Percentiles rank a stretch among this genome's conserved stretches.
phyloP scores from a whole-genome alignment of 345 rosid genomes.

The Noccaea bulbosa region DNA sequence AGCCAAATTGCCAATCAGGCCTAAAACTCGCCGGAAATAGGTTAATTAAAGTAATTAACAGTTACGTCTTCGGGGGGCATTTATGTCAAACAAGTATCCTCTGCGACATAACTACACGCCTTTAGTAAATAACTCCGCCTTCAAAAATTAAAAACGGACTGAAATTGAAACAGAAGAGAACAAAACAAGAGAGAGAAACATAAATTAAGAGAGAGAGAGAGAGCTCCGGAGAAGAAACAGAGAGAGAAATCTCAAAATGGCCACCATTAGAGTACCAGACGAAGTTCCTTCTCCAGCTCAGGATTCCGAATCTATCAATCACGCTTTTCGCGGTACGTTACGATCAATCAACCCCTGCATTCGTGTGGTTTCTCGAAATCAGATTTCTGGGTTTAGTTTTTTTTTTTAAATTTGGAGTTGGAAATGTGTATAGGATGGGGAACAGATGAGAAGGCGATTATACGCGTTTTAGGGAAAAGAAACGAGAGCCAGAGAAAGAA shows the following conservation, averaged over 20 bases:
- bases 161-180: background rate
- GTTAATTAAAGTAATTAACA: slow-evolving; percentile 32
- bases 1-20: too few species aligned
- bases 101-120: slow-evolving; percentile 22
- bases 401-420: background rate
- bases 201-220: slow-evolving; percentile 11
- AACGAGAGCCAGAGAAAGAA: slow-evolving; percentile 70
- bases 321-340: slow-evolving; percentile 68
- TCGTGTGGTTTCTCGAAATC: slow-evolving; percentile 3
- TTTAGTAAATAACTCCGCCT: slow-evolving; percentile 6
- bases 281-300: slow-evolving; percentile 70
- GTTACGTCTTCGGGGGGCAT: slow-evolving; percentile 27
- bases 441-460: slow-evolving; percentile 71
- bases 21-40: slow-evolving; percentile 9
- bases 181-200: background rate
- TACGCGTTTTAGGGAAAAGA: slow-evolving; percentile 66
- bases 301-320: slow-evolving; percentile 61
- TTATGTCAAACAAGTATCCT: slow-evolving; percentile 7
- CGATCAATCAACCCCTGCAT: background rate
- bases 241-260: slow-evolving; percentile 34
- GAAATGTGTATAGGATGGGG: slow-evolving; percentile 59
- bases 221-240: slow-evolving; percentile 16
- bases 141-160: slow-evolving; percentile 8
- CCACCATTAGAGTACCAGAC: slow-evolving; percentile 61
- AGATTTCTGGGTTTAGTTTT: background rate